Conservation (phyloP, 2,329 filamentous ascomycete genomes). For the Fusarium sp. region DNA sequence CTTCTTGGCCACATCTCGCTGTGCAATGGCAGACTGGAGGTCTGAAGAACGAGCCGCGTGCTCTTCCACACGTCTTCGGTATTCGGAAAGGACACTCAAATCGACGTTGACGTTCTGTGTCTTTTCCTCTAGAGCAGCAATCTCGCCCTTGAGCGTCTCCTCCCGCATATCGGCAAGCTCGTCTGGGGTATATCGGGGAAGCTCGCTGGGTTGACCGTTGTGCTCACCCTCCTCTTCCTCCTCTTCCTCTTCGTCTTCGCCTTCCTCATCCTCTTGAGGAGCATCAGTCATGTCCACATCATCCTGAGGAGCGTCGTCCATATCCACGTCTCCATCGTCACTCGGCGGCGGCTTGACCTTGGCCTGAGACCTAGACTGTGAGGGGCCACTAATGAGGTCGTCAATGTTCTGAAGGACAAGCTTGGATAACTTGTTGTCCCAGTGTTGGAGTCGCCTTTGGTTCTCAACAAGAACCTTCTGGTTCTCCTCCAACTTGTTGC, state of each 20-base stretch:
- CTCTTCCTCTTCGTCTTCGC: constrained; percentile 38
- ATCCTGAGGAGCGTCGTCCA: constrained; percentile 43
- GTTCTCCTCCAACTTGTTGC: constrained; percentile 96
- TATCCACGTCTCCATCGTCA: constrained; percentile 48
- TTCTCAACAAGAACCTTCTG: constrained; percentile 90
- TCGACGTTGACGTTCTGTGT: constrained; percentile 90
- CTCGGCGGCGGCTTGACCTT: constrained; percentile 37
- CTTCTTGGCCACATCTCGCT: constrained; percentile 89
- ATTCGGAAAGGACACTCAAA: constrained; percentile 87
- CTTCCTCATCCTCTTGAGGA: constrained; percentile 45
- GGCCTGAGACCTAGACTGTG: constrained; percentile 40
- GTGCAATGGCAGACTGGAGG: constrained; percentile 78
- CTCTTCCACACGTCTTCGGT: constrained; percentile 86
- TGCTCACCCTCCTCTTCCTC: constrained; percentile 40
- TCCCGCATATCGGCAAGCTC: constrained; percentile 75
- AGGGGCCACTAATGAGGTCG: constrained; percentile 64
- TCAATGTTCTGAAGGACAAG: constrained; percentile 84
- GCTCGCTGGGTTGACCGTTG: constrained; percentile 59
- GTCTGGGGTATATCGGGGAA: constrained; percentile 82
- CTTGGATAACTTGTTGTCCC: constrained; percentile 90
- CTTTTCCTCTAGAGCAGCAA: constrained; percentile 71
- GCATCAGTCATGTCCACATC: constrained; percentile 46
- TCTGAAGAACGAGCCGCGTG: constrained; percentile 85
- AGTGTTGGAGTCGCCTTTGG: constrained; percentile 84
- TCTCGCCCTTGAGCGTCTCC: constrained; percentile 69